Evolutionary conservation across 164 flowering plant genomes (phyloP).

Genomic region (Nymphaea colorata): DNA sequence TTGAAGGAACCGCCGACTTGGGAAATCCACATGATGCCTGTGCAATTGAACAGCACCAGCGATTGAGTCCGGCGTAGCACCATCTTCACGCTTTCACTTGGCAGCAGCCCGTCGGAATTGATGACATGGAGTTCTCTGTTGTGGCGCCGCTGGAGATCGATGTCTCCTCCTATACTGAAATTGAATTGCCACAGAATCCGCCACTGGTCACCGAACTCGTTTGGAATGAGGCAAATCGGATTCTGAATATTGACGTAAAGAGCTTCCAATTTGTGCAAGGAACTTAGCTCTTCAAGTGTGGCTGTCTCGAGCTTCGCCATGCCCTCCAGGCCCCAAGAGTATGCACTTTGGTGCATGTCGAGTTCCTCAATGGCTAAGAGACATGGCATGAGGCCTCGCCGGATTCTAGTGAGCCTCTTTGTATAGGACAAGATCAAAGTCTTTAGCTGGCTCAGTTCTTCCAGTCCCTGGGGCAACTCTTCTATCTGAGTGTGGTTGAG

Average conservation of each 20-base stretch:
- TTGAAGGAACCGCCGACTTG: neutral
- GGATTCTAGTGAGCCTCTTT: neutral
- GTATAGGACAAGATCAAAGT: slow-evolving; percentile 1
- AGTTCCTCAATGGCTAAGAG: slow-evolving; percentile 4
- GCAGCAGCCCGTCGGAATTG: neutral
- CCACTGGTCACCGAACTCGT: neutral
- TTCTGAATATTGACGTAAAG: neutral
- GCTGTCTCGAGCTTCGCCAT: neutral
- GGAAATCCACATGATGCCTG: neutral
- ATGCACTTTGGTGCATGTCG: neutral
- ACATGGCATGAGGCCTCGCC: neutral
- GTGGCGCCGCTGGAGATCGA: neutral
- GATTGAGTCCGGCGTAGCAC: neutral
- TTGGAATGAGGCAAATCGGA: neutral
- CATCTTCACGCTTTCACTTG: neutral
- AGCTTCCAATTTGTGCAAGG: neutral
- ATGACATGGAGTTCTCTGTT: neutral
- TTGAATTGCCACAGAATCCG: neutral
- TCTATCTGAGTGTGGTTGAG: slow-evolving; percentile 1
- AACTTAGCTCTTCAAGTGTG: slow-evolving; percentile 1
- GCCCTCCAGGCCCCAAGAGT: slow-evolving; percentile 1
- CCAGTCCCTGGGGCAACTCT: slow-evolving; percentile 1
- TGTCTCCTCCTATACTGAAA: neutral
- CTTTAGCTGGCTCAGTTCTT: neutral
- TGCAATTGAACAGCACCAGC: slow-evolving; percentile 1